These are phyloP conservation scores for Daedaleopsis sinensis DNA, from an alignment of 768 basidiomycete genomes.

Conservation along the genomic window DNA sequence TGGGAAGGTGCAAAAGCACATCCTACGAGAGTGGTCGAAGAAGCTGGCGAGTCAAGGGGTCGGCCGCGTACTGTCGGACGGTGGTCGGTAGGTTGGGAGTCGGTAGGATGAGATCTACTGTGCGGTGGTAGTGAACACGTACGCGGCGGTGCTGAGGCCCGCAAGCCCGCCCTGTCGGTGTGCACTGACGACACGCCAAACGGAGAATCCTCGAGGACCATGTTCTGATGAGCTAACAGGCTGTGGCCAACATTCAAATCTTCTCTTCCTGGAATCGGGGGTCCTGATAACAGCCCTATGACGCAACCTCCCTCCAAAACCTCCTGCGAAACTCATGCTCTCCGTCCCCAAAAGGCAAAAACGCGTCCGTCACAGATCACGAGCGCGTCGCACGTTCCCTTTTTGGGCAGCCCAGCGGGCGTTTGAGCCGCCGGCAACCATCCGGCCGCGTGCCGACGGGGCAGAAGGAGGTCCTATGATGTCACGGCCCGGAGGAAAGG, in stretches of 20 bases:
- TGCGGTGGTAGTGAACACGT: neutral
- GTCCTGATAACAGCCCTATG: slow-evolving; percentile 19
- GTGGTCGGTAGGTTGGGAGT: neutral
- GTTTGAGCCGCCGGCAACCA: slow-evolving; percentile 4
- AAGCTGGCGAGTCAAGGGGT: slow-evolving; percentile 49
- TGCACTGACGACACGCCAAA: too few relatives aligned
- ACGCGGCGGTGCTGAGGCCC: too few relatives aligned
- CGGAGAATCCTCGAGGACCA: neutral
- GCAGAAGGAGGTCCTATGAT: slow-evolving; percentile 17
- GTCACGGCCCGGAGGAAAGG: slow-evolving; percentile 19
- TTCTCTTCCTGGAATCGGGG: slow-evolving; percentile 2
- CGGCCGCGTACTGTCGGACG: slow-evolving; percentile 35
- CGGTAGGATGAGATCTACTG: neutral
- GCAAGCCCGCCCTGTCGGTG: too few relatives aligned
- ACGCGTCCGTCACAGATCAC: slow-evolving; percentile 18
- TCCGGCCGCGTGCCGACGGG: slow-evolving; percentile 3
- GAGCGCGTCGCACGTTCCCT: slow-evolving; percentile 11
- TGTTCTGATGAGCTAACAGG: too few relatives aligned
- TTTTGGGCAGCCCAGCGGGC: neutral
- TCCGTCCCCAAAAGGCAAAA: neutral
- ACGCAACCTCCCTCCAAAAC: slow-evolving; percentile 3
- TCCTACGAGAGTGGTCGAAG: slow-evolving; percentile 70
- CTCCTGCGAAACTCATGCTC: neutral
- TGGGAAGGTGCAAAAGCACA: slow-evolving; percentile 85
- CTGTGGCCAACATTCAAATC: neutral